Evolutionary conservation across 257 asterid species (phyloP).

Genomic region (Petunia secreta): DNA sequence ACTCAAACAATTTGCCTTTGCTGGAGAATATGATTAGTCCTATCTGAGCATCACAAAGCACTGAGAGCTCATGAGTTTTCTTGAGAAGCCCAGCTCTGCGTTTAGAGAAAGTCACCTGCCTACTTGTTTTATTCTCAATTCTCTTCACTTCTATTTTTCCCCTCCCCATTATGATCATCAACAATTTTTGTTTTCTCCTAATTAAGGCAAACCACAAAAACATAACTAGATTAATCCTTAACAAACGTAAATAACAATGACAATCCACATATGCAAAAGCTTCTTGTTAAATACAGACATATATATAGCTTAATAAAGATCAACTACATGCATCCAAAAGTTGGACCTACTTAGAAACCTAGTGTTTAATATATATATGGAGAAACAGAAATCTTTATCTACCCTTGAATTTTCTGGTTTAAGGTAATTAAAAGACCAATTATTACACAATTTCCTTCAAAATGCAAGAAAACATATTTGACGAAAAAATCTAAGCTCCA

Average conservation of each 20-base stretch:
- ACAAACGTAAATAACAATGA: background rate
- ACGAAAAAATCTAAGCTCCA: background rate
- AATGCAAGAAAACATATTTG: background rate
- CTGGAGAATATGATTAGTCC: constrained; percentile 75
- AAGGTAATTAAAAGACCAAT: constrained; percentile 19
- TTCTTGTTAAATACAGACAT: background rate
- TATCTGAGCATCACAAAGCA: constrained; percentile 84
- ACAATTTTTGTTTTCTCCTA: background rate
- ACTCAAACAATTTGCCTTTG: constrained; percentile 72
- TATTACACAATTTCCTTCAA: background rate
- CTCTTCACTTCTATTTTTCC: constrained; percentile 83
- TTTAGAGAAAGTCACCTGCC: constrained; percentile 85
- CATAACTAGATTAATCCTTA: no score
- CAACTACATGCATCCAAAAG: background rate
- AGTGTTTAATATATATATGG: background rate
- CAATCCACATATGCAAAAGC: background rate
- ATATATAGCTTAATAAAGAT: background rate
- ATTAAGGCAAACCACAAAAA: background rate
- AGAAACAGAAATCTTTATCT: background rate
- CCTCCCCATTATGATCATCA: constrained; percentile 59
- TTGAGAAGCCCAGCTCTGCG: constrained; percentile 71
- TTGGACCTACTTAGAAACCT: background rate
- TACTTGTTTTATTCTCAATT: constrained; percentile 81
- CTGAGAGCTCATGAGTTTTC: constrained; percentile 90
- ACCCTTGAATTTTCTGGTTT: constrained; percentile 32